phyloP scores from a whole-genome alignment of 2,329 filamentous ascomycete genomes.

The Aspergillus luchuensis region DNA sequence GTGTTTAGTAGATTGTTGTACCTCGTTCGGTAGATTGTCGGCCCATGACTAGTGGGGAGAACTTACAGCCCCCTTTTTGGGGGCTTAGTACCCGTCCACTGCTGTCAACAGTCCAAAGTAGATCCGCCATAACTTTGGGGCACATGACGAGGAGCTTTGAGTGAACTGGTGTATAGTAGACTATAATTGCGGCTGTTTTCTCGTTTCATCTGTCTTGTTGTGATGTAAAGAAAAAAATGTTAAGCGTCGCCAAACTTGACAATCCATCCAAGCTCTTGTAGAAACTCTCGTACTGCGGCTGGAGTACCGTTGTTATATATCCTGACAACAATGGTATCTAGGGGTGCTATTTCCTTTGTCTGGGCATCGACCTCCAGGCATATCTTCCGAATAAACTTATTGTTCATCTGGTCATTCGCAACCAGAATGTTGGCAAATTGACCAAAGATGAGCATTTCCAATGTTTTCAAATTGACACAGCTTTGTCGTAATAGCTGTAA shows the following conservation, averaged over 20 bases:
- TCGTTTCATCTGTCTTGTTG: not conserved
- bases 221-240: not conserved
- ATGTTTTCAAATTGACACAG: conserved; percentile 1
- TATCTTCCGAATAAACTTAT: not conserved
- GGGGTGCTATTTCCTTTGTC: not conserved
- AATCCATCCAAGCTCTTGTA: conserved; percentile 13
- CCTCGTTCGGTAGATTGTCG: too few species aligned
- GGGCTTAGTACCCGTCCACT: too few species aligned
- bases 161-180: too few species aligned
- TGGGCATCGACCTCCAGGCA: not conserved
- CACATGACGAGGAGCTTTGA: too few species aligned
- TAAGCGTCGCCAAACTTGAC: conserved; percentile 1
- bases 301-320: not conserved
- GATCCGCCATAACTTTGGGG: too few species aligned
- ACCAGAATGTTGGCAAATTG: not conserved
- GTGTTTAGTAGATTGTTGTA: too few species aligned
- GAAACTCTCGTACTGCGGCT: not conserved
- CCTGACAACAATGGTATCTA: conserved; percentile 5
- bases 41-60: too few species aligned
- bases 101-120: too few species aligned
- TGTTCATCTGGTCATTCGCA: not conserved
- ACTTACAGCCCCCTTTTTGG: too few species aligned
- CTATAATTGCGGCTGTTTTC: not conserved
- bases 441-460: conserved; percentile 9
- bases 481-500: conserved; percentile 1